These are phyloP conservation scores for Penicillium arizonense DNA, from an alignment of 495 filamentous ascomycete species.

Conservation along the genomic window DNA sequence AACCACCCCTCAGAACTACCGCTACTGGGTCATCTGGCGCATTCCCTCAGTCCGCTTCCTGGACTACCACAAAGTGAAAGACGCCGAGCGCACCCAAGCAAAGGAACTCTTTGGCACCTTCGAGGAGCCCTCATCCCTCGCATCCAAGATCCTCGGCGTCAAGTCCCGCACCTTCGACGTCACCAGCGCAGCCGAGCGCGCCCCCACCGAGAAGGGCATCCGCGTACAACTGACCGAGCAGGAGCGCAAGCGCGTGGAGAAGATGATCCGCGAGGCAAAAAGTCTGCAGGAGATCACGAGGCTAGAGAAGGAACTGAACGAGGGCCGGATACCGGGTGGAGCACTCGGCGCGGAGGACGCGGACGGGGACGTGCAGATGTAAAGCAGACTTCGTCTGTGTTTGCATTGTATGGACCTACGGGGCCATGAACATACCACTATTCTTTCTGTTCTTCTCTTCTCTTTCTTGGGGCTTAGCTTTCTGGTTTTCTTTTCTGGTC, in stretches of 20 bases:
- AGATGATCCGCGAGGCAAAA: constrained; percentile 78
- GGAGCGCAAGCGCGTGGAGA: constrained; percentile 67
- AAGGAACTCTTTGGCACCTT: constrained; percentile 77
- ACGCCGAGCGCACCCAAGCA: constrained; percentile 73
- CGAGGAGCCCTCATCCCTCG: constrained; percentile 74
- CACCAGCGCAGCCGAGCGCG: constrained; percentile 41
- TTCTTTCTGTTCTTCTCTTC: constrained; percentile 7
- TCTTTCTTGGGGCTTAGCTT: constrained; percentile 9
- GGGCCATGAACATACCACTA: constrained; percentile 13
- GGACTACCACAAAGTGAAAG: constrained; percentile 89
- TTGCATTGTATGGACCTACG: neutral
- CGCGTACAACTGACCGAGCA: constrained; percentile 66
- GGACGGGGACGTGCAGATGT: constrained; percentile 36
- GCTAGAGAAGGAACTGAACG: constrained; percentile 80
- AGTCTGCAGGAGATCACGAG: constrained; percentile 81
- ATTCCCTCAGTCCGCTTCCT: constrained; percentile 84
- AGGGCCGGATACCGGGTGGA: constrained; percentile 77
- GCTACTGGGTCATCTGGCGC: constrained; percentile 87
- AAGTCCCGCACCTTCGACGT: constrained; percentile 83
- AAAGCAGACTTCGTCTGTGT: constrained; percentile 5
- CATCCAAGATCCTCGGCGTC: constrained; percentile 83
- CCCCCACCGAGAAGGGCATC: constrained; percentile 60
- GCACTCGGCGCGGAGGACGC: constrained; percentile 46
- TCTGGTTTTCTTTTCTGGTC: constrained; percentile 8
- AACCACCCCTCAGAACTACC: constrained; percentile 68